Conservation (phyloP, 2,329 filamentous ascomycete genomes). For the Apiospora aurea region DNA sequence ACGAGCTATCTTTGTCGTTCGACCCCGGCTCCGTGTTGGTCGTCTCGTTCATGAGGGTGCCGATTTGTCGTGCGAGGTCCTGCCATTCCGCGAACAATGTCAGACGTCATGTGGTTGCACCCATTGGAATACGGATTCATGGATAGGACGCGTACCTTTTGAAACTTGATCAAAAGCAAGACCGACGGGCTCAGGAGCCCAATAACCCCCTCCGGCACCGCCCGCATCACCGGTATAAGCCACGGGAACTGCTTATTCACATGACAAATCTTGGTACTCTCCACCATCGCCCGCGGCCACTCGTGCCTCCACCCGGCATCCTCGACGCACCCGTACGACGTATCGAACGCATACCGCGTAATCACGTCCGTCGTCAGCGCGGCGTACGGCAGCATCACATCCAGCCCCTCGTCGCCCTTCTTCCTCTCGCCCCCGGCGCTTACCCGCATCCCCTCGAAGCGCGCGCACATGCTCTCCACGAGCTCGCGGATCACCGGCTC, state of each 20-base stretch:
- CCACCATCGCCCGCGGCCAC: background rate
- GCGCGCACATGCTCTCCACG: constrained; percentile 40
- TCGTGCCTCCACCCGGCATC: background rate
- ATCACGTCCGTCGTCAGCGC: constrained; percentile 27
- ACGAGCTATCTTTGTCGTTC: too few species aligned
- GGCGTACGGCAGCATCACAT: constrained; percentile 31
- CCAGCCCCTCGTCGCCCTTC: constrained; percentile 26
- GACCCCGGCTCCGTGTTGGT: too few species aligned
- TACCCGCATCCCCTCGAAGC: constrained; percentile 38
- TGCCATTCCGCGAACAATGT: background rate
- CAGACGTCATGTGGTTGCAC: too few species aligned
- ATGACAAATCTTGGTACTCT: background rate
- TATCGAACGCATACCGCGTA: constrained; percentile 1
- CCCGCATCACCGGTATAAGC: background rate
- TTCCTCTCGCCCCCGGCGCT: too few species aligned
- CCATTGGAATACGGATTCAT: too few species aligned
- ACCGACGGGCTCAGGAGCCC: background rate
- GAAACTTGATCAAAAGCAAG: background rate
- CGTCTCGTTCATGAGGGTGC: background rate
- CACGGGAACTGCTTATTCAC: background rate
- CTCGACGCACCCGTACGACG: background rate
- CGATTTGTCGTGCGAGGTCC: background rate
- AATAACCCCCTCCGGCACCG: background rate
- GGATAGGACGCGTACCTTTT: too few species aligned
- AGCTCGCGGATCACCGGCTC: constrained; percentile 38